A percentile compares a stretch with the other conserved stretches of the same genome.
phyloP scores from a whole-genome alignment of 1,284 basidiomycete genomes.

The Bondarzewia mesenterica region DNA sequence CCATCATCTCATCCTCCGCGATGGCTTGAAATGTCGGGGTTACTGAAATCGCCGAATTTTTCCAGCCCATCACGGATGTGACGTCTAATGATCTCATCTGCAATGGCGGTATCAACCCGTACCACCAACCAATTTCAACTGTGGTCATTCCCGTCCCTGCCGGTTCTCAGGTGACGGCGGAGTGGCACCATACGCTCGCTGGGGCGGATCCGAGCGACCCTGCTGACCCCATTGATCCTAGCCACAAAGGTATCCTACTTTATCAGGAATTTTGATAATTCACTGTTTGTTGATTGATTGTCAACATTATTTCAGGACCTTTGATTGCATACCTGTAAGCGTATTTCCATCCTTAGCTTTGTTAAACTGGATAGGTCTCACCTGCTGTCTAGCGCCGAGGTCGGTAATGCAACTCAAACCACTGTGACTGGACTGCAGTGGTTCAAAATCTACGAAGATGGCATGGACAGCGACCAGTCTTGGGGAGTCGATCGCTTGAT shows the following conservation, averaged over 20 bases:
- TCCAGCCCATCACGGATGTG: slow-evolving; percentile 43
- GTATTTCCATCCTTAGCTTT: background rate
- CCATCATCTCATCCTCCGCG: background rate
- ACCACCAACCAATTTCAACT: slow-evolving; percentile 42
- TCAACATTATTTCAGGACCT: slow-evolving; percentile 26
- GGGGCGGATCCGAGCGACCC: slow-evolving; percentile 36
- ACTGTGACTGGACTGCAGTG: slow-evolving; percentile 42
- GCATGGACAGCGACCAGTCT: slow-evolving; percentile 16
- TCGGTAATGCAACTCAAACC: slow-evolving; percentile 36
- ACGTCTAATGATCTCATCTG: slow-evolving; percentile 50
- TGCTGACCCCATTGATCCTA: slow-evolving; percentile 43
- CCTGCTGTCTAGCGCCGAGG: slow-evolving; percentile 29
- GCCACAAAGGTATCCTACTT: slow-evolving; percentile 32
- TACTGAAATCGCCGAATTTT: too few relatives aligned
- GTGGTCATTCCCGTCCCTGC: slow-evolving; percentile 42
- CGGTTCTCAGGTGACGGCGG: slow-evolving; percentile 40
- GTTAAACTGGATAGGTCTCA: background rate
- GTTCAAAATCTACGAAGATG: slow-evolving; percentile 45
- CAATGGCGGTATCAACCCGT: slow-evolving; percentile 55
- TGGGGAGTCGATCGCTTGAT: slow-evolving; percentile 45
- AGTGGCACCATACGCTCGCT: slow-evolving; percentile 44
- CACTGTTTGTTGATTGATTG: background rate
- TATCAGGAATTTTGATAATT: background rate
- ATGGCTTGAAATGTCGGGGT: too few relatives aligned
- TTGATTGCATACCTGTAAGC: slow-evolving; percentile 46